Percentiles rank a stretch among this genome's conserved stretches.
phyloP scores from a whole-genome alignment of 2,329 filamentous ascomycete genomes.

The Camillea tinctor region DNA sequence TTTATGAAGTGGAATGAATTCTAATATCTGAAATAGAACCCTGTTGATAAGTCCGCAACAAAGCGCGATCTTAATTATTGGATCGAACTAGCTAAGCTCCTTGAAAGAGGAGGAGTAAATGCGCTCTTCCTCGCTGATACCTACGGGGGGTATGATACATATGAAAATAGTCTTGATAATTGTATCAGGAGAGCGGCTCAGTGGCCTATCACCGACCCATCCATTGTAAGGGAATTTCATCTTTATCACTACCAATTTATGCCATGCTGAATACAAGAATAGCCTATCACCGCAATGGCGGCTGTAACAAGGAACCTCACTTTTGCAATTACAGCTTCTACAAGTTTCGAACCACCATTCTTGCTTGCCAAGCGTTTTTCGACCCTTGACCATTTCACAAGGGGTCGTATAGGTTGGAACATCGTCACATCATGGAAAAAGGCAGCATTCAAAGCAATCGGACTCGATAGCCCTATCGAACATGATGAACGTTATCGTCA shows the following conservation, averaged over 20 bases:
- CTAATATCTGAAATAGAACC: slow-evolving; percentile 44
- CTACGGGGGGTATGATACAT: slow-evolving; percentile 63
- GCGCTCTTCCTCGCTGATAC: slow-evolving; percentile 66
- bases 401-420: slow-evolving; percentile 64
- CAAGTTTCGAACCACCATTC: slow-evolving; percentile 62
- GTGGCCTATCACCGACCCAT: slow-evolving; percentile 64
- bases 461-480: slow-evolving; percentile 54
- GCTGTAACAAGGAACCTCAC: slow-evolving; percentile 63
- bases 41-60: slow-evolving; percentile 57
- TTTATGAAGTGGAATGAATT: slow-evolving; percentile 5
- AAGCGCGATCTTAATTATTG: slow-evolving; percentile 62
- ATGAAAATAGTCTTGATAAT: slow-evolving; percentile 57
- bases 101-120: slow-evolving; percentile 63
- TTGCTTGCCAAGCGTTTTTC: slow-evolving; percentile 62
- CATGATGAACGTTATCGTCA: slow-evolving; percentile 62
- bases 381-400: slow-evolving; percentile 60
- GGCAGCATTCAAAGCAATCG: slow-evolving; percentile 61
- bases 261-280: not conserved
- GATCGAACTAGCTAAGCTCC: slow-evolving; percentile 61
- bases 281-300: slow-evolving; percentile 65
- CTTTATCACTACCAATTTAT: no score
- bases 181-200: slow-evolving; percentile 62
- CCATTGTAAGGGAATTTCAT: slow-evolving; percentile 45
- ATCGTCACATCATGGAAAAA: slow-evolving; percentile 58
- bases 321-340: slow-evolving; percentile 63